phyloP scores from a whole-genome alignment of 768 basidiomycete genomes.

The Holtermanniella nyarrowii region DNA sequence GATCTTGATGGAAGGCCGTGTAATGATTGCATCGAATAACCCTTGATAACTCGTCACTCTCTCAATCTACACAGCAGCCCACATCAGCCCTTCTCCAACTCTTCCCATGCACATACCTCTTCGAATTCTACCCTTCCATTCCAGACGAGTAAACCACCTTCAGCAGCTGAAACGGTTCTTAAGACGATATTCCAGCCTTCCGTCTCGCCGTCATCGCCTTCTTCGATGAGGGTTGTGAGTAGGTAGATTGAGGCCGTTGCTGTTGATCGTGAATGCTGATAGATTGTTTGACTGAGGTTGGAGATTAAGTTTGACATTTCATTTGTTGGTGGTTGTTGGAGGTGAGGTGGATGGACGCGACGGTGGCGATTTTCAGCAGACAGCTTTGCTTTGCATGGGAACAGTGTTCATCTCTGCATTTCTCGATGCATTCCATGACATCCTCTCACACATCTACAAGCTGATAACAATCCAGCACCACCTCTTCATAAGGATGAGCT shows the following conservation, averaged over 20 bases:
- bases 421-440: too few species aligned
- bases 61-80: too few species aligned
- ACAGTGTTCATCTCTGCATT: too few species aligned
- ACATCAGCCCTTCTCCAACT: too few species aligned
- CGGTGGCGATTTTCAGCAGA: too few species aligned
- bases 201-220: background rate
- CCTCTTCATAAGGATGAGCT: too few species aligned
- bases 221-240: background rate
- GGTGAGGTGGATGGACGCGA: too few species aligned
- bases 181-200: background rate
- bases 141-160: background rate
- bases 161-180: background rate
- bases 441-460: too few species aligned
- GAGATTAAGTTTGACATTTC: background rate
- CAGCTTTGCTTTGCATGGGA: too few species aligned
- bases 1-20: background rate
- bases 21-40: background rate
- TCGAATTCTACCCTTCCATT: background rate
- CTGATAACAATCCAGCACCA: too few species aligned
- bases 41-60: background rate
- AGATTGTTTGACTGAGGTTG: background rate
- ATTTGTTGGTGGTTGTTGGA: too few species aligned
- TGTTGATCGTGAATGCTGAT: background rate
- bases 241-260: background rate
- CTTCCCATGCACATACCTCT: too few species aligned